A percentile compares a stretch with the other conserved stretches of the same genome.
Evolutionary conservation across 31 red algal species (phyloP).

Genomic region (Pterothamnion heteromorphum): DNA sequence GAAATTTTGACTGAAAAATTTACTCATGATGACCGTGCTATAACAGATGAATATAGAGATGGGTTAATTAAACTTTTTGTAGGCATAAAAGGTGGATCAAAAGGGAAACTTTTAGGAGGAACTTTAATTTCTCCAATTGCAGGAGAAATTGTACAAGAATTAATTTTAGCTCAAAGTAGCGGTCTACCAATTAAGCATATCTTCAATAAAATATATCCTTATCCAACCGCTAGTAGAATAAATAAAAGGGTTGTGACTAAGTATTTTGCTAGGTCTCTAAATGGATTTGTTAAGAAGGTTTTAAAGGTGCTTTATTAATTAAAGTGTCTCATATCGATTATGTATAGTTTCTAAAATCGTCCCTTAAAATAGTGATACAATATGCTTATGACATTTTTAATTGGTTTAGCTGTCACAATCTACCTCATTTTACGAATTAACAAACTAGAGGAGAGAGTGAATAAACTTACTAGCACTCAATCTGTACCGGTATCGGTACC

Average conservation of each 20-base stretch:
- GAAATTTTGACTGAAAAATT: slow-evolving; percentile 85
- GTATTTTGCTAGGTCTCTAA: not conserved
- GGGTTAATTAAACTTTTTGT: slow-evolving; percentile 92
- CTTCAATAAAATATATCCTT: slow-evolving; percentile 81
- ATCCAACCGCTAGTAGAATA: slow-evolving; percentile 88
- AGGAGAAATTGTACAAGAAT: slow-evolving; percentile 94
- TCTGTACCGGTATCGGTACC: too few species aligned
- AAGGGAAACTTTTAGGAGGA: slow-evolving; percentile 82
- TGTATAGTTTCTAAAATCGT: too few species aligned
- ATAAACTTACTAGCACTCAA: too few species aligned
- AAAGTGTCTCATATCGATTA: too few species aligned
- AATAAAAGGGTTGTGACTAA: slow-evolving; percentile 67
- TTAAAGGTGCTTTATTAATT: too few species aligned
- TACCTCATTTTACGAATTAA: too few species aligned
- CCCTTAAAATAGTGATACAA: too few species aligned
- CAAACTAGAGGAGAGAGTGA: too few species aligned
- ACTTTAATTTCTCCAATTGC: slow-evolving; percentile 91
- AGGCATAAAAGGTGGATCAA: slow-evolving; percentile 63
- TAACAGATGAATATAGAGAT: slow-evolving; percentile 78
- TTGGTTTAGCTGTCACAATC: too few species aligned
- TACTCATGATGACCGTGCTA: slow-evolving; percentile 84
- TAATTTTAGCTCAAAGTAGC: slow-evolving; percentile 86
- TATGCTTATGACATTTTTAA: too few species aligned
- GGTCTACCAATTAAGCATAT: slow-evolving; percentile 86
- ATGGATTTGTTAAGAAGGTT: too few species aligned